Conservation (phyloP, 305 asterid genomes). For the Salvia sclarea region DNA sequence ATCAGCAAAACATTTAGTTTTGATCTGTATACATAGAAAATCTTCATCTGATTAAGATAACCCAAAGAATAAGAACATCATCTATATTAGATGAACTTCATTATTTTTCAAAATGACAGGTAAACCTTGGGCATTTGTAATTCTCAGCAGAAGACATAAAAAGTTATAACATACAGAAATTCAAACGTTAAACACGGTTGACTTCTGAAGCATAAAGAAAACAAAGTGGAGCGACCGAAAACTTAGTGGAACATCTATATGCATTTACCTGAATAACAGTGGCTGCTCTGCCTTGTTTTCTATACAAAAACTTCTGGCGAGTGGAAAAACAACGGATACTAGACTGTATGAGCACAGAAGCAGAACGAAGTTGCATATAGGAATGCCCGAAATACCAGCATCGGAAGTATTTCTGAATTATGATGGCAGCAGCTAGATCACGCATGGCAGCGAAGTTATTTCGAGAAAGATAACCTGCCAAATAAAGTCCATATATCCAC, state of each 20-base stretch:
- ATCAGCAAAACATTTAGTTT: slow-evolving; percentile 14
- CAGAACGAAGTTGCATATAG: slow-evolving; percentile 60
- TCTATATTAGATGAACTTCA: slow-evolving; percentile 3
- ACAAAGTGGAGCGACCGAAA: background rate
- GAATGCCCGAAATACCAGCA: slow-evolving; percentile 60
- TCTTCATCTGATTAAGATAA: background rate
- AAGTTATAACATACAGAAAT: background rate
- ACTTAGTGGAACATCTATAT: slow-evolving; percentile 16
- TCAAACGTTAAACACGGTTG: background rate
- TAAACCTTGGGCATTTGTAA: background rate
- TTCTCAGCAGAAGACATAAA: slow-evolving; percentile 10
- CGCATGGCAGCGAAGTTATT: slow-evolving; percentile 49
- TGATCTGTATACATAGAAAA: background rate
- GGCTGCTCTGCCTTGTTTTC: slow-evolving; percentile 79
- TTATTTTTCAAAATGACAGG: background rate
- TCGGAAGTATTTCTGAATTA: slow-evolving; percentile 68
- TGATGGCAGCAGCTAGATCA: slow-evolving; percentile 64
- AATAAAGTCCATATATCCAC: slow-evolving; percentile 14
- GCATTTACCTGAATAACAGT: slow-evolving; percentile 74
- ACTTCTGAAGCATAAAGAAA: slow-evolving; percentile 15
- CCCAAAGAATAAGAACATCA: background rate
- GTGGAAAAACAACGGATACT: slow-evolving; percentile 71
- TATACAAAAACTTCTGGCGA: slow-evolving; percentile 55
- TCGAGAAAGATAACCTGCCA: slow-evolving; percentile 75
- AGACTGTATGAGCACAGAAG: slow-evolving; percentile 69